Base-by-base conservation (phyloP, 2,329 filamentous ascomycete species). In the Colletotrichum cuscutae region DNA sequence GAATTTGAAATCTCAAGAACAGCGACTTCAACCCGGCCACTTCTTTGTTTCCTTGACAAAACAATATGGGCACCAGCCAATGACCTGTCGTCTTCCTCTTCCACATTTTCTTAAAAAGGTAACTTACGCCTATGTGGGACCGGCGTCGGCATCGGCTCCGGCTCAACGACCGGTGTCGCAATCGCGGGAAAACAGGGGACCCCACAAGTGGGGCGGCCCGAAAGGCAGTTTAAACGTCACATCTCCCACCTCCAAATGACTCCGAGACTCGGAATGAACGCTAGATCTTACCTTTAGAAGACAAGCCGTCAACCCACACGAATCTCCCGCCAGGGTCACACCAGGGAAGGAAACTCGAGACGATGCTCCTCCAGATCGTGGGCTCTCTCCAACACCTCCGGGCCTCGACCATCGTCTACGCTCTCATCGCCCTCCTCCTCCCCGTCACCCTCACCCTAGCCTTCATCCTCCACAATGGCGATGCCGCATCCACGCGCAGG, bases 381-480 rank as follows among this genome's bases (percentile, higher is more conserved):
- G 7, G 26, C 15, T 9, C 13, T 24, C 24, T 62, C 4, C 59
- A 22, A 49, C 35, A 35, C 12, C 57, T 19, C 9, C 12, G 15
- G 57, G n/a, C 57, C 15, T 60, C 57, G 1, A 26, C 57, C 32
- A 24, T 42, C 22, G n/a, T 13, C 19, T 26, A 24, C 24, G 19
- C 37, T 6, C 8, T 62, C 11, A 8, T 49, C 12, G 19, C 59
- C 15, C 19, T 49, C 24, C 15, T 49, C 26, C 24, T 62, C 19
- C 59, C 37, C 6, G 42, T 30, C 4, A 49, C 35, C n/a, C 37
- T 62, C 22, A 11, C 7, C 59, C 1, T 62, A 0, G 15, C 9
- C 19, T 49, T 62, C 59, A 62, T 62, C 37, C 12, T 65, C 63
- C 52, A 57, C n/a, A 49, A 68, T 64, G 66, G 49, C 26, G 37